Evolutionary conservation across 1,284 basidiomycete species (phyloP).

Genomic region (Mycosarcoma maydis): DNA sequence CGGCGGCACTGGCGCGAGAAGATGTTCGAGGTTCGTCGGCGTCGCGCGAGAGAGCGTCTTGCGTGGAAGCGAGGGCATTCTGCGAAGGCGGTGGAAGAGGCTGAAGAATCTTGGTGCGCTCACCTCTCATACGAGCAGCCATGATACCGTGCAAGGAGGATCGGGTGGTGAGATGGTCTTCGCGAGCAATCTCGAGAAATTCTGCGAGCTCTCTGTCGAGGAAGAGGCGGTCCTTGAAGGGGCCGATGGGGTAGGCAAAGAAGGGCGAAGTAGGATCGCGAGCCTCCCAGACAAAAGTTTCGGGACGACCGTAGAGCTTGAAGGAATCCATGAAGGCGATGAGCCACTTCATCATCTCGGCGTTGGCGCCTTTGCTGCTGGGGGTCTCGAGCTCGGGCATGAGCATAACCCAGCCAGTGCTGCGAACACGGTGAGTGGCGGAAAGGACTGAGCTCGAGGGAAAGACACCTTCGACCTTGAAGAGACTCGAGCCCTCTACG

Average conservation of each 20-base stretch:
- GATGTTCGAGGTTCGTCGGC: conserved; percentile 15
- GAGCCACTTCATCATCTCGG: conserved; percentile 94
- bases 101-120: conserved; percentile 62
- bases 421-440: conserved; percentile 73
- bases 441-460: conserved; percentile 53
- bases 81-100: conserved; percentile 56
- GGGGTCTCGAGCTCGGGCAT: conserved; percentile 70
- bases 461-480: conserved; percentile 65
- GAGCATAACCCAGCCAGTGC: conserved; percentile 67
- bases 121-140: conserved; percentile 64
- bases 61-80: conserved; percentile 3
- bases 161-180: conserved; percentile 67
- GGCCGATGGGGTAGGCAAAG: conserved; percentile 67
- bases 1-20: conserved; percentile 21
- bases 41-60: background rate
- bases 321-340: conserved; percentile 71
- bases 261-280: conserved; percentile 69
- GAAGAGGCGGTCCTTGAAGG: conserved; percentile 75
- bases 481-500: conserved; percentile 63
- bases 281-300: conserved; percentile 60
- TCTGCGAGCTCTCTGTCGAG: conserved; percentile 86
- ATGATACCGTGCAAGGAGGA: conserved; percentile 63
- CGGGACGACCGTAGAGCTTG: conserved; percentile 62
- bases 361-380: conserved; percentile 74
- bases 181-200: conserved; percentile 79